Evolutionary conservation across 352 stramenopile genomes (phyloP).

Genomic region (Globisporangium splendens): DNA sequence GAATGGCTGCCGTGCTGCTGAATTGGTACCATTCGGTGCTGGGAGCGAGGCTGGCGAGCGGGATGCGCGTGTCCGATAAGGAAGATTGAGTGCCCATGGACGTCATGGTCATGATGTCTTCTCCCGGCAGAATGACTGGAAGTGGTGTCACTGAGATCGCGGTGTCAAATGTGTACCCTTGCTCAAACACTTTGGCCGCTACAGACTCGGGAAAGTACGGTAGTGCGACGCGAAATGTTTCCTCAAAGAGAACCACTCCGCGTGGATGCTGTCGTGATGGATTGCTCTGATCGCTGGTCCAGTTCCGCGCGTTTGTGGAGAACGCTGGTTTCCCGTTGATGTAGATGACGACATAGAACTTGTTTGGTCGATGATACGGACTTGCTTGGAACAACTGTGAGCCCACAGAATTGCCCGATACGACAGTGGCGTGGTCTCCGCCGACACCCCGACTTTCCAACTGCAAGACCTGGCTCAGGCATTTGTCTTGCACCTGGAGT

Average conservation of each 20-base stretch:
- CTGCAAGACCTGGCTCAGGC: slow-evolving; percentile 21
- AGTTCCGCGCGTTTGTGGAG: slow-evolving; percentile 21
- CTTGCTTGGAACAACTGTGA: not conserved
- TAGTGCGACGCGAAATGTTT: slow-evolving; percentile 42
- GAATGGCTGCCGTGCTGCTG: slow-evolving; percentile 39
- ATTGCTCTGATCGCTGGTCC: not conserved
- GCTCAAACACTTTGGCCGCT: slow-evolving; percentile 46
- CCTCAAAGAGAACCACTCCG: slow-evolving; percentile 41
- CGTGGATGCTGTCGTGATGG: not conserved
- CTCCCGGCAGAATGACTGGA: slow-evolving; percentile 47
- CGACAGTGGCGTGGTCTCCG: not conserved
- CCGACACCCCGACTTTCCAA: slow-evolving; percentile 6
- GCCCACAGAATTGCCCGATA: not conserved
- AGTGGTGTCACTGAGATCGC: slow-evolving; percentile 48
- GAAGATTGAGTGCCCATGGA: not conserved
- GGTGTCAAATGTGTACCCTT: slow-evolving; percentile 26
- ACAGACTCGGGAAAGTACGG: slow-evolving; percentile 49
- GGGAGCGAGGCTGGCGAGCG: slow-evolving; percentile 40
- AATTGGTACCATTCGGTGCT: slow-evolving; percentile 79
- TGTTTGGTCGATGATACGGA: not conserved
- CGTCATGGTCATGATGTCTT: slow-evolving; percentile 6
- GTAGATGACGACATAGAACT: slow-evolving; percentile 34
- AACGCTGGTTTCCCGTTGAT: slow-evolving; percentile 43
- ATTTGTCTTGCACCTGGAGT: slow-evolving; percentile 33
- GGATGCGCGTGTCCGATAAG: slow-evolving; percentile 11